Evolutionary conservation across 176 grass and related monocot genomes (phyloP).

Genomic region (Lolium rigidum): DNA sequence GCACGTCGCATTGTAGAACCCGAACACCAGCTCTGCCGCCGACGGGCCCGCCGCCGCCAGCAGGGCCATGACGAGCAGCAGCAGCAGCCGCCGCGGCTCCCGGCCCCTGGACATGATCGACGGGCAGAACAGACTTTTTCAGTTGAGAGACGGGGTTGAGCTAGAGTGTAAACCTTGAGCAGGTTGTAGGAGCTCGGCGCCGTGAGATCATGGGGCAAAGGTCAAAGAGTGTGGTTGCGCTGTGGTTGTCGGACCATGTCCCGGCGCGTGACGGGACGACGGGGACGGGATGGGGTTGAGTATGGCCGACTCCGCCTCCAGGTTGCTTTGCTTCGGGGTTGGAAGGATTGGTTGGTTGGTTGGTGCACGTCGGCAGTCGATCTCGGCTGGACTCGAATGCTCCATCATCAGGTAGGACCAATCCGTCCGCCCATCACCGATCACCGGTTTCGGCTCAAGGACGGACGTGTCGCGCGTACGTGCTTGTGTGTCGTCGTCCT

Average conservation of each 20-base stretch:
- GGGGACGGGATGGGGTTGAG: not conserved
- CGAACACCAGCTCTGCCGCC: constrained; percentile 41
- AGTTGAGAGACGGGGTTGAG: not conserved
- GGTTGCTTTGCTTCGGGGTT: not conserved
- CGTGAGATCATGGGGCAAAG: constrained; percentile 15
- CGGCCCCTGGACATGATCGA: constrained; percentile 20
- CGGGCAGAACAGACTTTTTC: not conserved
- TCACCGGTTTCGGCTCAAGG: too few relatives aligned
- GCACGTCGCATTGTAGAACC: constrained; percentile 56
- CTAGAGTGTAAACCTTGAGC: not conserved
- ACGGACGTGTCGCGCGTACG: too few relatives aligned
- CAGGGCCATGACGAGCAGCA: not conserved
- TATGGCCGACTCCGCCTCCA: not conserved
- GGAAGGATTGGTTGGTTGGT: not conserved
- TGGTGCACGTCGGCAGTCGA: constrained; percentile 18
- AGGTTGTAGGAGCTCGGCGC: not conserved
- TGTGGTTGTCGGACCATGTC: constrained; percentile 41
- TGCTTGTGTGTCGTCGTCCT: too few relatives aligned
- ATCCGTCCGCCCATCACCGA: not conserved
- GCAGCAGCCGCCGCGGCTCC: not conserved
- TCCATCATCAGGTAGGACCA: not conserved
- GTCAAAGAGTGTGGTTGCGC: constrained; percentile 40
- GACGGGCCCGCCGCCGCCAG: not conserved
- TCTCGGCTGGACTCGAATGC: not conserved
- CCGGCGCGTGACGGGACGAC: not conserved